A percentile compares a stretch with the other conserved stretches of the same genome.
These are phyloP conservation scores for Ceratocystis variospora DNA, from an alignment of 2,329 filamentous ascomycete species.

Conservation along the genomic window DNA sequence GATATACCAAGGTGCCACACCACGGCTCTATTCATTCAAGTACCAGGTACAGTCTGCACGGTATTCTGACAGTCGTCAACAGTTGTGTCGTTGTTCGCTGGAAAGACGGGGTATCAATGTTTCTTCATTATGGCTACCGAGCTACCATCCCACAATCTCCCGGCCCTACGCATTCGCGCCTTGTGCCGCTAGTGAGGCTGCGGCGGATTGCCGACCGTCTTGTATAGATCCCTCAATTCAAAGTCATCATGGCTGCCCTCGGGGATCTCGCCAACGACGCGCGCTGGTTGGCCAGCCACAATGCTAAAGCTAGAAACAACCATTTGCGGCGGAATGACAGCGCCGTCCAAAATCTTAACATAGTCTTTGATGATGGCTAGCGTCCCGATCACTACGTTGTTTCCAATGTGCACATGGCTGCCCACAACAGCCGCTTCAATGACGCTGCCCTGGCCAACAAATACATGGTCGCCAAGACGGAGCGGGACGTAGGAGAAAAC, in stretches of 20 bases:
- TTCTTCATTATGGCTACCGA: background rate
- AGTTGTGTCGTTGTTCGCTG: background rate
- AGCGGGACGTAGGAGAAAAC: slow-evolving; percentile 72
- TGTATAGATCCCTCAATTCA: slow-evolving; percentile 50
- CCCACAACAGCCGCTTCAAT: slow-evolving; percentile 75
- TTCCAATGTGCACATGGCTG: slow-evolving; percentile 74
- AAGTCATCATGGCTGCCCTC: slow-evolving; percentile 55
- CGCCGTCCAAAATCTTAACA: slow-evolving; percentile 71
- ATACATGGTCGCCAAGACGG: slow-evolving; percentile 88
- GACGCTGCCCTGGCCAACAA: slow-evolving; percentile 60
- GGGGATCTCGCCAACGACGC: slow-evolving; percentile 67
- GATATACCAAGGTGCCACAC: background rate
- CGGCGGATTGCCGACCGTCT: slow-evolving; percentile 46
- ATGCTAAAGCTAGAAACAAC: slow-evolving; percentile 86
- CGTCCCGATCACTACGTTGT: slow-evolving; percentile 62
- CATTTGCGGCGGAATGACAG: slow-evolving; percentile 74
- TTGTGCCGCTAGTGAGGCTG: slow-evolving; percentile 21
- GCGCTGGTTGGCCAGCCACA: slow-evolving; percentile 69
- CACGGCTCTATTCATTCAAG: too few species aligned
- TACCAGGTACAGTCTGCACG: background rate
- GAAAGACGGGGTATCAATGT: slow-evolving; percentile 4
- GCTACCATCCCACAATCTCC: background rate
- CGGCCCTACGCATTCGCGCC: background rate
- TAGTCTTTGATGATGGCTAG: slow-evolving; percentile 92
- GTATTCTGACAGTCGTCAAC: background rate